Percentiles rank a stretch among this genome's conserved stretches.
These are phyloP conservation scores for Pythium biforme DNA, from an alignment of 352 stramenopile species.

Conservation along the genomic window DNA sequence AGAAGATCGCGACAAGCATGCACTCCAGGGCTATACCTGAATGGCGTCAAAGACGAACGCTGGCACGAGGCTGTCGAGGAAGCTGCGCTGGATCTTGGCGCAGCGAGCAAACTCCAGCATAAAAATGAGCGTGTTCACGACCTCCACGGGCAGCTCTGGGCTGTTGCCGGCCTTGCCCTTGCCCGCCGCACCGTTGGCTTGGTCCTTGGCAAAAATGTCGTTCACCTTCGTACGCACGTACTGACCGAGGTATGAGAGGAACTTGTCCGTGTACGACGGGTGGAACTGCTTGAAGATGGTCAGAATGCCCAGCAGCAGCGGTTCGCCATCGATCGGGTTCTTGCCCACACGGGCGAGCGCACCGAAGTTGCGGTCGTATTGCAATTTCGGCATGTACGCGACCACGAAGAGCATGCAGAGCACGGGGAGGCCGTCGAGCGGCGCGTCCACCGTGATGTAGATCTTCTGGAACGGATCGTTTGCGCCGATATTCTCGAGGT, in stretches of 20 bases:
- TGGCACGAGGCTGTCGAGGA: conserved; percentile 80
- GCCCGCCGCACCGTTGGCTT: conserved; percentile 31
- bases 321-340: conserved; percentile 92
- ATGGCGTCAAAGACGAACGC: conserved; percentile 90
- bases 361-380: conserved; percentile 91
- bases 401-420: conserved; percentile 93
- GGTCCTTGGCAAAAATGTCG: conserved; percentile 70
- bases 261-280: conserved; percentile 91
- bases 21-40: conserved; percentile 39
- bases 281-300: conserved; percentile 96
- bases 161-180: conserved; percentile 28
- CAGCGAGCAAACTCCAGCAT: conserved; percentile 88
- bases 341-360: conserved; percentile 86
- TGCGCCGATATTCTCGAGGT: conserved; percentile 89
- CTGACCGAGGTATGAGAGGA: conserved; percentile 92
- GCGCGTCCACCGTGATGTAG: conserved; percentile 91
- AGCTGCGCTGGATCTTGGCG: conserved; percentile 78
- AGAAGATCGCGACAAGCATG: background rate
- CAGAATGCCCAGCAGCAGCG: conserved; percentile 87
- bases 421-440: conserved; percentile 87
- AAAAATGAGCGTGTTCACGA: conserved; percentile 89
- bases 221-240: conserved; percentile 90
- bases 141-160: conserved; percentile 68
- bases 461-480: conserved; percentile 94
- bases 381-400: conserved; percentile 92